Base-by-base conservation (phyloP, 2,329 filamentous ascomycete genomes). In the Lachnellula willkommii region DNA sequence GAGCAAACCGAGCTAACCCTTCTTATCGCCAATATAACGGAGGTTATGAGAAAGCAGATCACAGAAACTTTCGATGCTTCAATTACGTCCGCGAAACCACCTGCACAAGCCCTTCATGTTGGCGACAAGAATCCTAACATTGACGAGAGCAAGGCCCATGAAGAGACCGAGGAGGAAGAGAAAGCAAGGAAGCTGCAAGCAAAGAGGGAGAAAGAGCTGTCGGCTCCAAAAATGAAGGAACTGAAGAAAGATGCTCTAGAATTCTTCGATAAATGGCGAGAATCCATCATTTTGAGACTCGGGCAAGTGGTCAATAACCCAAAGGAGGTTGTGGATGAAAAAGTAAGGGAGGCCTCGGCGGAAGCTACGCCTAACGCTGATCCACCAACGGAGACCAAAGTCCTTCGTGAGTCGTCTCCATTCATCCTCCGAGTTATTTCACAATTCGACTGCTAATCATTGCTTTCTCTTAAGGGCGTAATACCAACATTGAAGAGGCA, bases 201-300 rank as follows among this genome's bases (percentile, higher is more conserved):
- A 51, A 63, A 71, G 48, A 66, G 77, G 45, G 72, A 75, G 65
- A 77, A 77, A 60, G 79, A 82, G 57, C 68, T 83, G 9, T 75
- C 73, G 17, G 72, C 72, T 3, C 73, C 74, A 3, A 75, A 76
- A 53, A 77, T 87, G 59, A 73, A 79, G 55, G 85, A 89, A 64
- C 72, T 91, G 64, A 91, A 85, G 73, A 83, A 81, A 60, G 84
- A 87, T 53, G 80, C 85, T 1, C 69, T 95, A 5, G 74, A 78
- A 6, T 84, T 87, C 68, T 95, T 93, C 68, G 84, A 88, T 56
- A 87, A 90, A 61, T 97, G 93, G 93, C 82, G 89, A 65, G 78
- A 83, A 5, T 76, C 77, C 12, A 81, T 96, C 9, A 74, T 89
- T 42, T 79, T 82, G 55, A 82, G 91, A 14, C 75, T 95, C 24